Conservation (phyloP, 805 yeast genomes). For the Spathaspora arborariae region DNA sequence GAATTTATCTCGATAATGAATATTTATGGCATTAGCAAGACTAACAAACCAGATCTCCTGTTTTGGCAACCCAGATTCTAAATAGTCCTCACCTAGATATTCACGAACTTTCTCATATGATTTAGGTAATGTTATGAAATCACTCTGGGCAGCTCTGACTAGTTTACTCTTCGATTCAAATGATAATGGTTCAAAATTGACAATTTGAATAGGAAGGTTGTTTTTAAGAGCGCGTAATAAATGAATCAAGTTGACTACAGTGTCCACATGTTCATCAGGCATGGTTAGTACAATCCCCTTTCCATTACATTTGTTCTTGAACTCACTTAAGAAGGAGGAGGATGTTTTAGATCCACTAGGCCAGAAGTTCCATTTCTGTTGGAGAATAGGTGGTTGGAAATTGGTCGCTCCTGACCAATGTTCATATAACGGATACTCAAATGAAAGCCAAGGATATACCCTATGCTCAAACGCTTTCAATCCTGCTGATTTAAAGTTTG, state of each 20-base stretch:
- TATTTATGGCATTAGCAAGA: constrained; percentile 20
- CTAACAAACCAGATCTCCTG: constrained; percentile 40
- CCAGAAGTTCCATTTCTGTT: background rate
- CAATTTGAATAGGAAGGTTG: constrained; percentile 32
- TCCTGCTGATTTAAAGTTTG: constrained; percentile 4
- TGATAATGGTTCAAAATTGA: constrained; percentile 28
- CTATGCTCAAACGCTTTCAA: constrained; percentile 25
- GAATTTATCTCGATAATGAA: constrained; percentile 20
- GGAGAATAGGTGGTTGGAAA: constrained; percentile 16
- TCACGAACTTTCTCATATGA: constrained; percentile 19
- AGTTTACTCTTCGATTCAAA: constrained; percentile 20
- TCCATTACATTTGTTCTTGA: constrained; percentile 24
- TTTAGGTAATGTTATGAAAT: constrained; percentile 19
- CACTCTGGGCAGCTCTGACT: constrained; percentile 23
- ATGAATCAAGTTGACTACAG: constrained; percentile 26
- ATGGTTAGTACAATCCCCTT: constrained; percentile 33
- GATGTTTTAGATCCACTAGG: background rate
- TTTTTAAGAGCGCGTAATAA: constrained; percentile 32
- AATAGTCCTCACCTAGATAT: constrained; percentile 15
- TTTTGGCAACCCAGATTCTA: constrained; percentile 22
- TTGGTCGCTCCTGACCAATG: constrained; percentile 37
- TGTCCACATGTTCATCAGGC: constrained; percentile 25
- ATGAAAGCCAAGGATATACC: constrained; percentile 40
- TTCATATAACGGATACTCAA: constrained; percentile 34
- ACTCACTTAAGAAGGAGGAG: constrained; percentile 17